A percentile compares a stretch with the other conserved stretches of the same genome.
Evolutionary conservation across 176 grass and related monocot species (phyloP).

Genomic region (Stipa capillata): DNA sequence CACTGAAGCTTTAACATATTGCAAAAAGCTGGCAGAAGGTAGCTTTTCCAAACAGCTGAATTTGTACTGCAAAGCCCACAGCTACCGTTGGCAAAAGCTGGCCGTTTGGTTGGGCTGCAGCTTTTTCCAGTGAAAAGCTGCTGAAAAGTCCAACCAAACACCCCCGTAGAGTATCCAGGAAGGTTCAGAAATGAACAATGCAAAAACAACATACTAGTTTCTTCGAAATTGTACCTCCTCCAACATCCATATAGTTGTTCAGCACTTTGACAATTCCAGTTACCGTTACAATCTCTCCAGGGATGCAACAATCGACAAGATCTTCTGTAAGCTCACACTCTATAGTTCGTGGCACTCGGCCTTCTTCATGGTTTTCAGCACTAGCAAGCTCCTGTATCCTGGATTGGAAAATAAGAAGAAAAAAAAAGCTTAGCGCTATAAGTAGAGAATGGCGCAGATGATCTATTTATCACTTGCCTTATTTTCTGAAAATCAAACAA

Average conservation of each 20-base stretch:
- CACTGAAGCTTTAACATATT: too few species aligned
- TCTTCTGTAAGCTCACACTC: conserved; percentile 93
- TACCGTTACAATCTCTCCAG: conserved; percentile 79
- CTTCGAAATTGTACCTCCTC: conserved; percentile 59
- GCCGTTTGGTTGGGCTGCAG: too few species aligned
- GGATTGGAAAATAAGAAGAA: conserved; percentile 13
- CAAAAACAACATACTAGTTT: not conserved
- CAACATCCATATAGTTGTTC: conserved; percentile 85
- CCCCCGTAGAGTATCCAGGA: not conserved
- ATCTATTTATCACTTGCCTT: conserved; percentile 42
- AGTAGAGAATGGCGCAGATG: not conserved
- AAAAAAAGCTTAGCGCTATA: conserved; percentile 10
- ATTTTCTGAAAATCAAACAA: conserved; percentile 95
- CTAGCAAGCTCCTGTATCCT: conserved; percentile 75
- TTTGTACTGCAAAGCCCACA: too few species aligned
- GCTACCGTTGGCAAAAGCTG: too few species aligned
- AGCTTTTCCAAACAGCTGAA: too few species aligned
- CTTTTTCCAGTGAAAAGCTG: too few species aligned
- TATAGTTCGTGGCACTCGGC: conserved; percentile 67
- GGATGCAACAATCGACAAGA: conserved; percentile 95
- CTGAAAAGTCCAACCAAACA: too few species aligned
- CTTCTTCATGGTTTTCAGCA: conserved; percentile 68
- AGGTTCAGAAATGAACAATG: not conserved
- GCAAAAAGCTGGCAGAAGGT: too few species aligned
- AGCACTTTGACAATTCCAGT: conserved; percentile 89